Conservation (phyloP, 768 basidiomycete genomes). For the Suillus variegatus region DNA sequence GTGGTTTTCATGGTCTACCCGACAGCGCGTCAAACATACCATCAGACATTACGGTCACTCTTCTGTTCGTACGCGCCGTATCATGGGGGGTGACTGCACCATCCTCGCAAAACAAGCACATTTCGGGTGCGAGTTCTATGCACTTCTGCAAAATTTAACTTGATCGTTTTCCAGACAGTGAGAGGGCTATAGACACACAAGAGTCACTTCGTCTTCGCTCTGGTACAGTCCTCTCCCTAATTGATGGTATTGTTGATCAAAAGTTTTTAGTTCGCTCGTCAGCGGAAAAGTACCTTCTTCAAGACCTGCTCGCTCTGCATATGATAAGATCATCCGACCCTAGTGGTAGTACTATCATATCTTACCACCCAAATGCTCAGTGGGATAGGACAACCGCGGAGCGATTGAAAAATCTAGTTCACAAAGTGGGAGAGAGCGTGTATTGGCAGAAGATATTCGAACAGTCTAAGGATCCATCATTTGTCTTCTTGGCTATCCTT, state of each 20-base stretch:
- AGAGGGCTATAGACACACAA: slow-evolving; percentile 13
- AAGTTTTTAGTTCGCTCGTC: background rate
- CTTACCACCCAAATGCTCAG: slow-evolving; percentile 33
- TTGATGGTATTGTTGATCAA: background rate
- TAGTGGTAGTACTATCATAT: slow-evolving; percentile 33
- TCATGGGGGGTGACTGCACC: slow-evolving; percentile 30
- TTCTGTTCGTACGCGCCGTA: slow-evolving; percentile 44
- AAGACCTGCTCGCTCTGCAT: slow-evolving; percentile 42
- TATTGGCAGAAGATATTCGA: slow-evolving; percentile 37
- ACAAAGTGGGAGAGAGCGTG: slow-evolving; percentile 35
- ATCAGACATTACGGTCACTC: slow-evolving; percentile 49
- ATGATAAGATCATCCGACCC: slow-evolving; percentile 32
- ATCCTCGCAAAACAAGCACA: slow-evolving; percentile 19
- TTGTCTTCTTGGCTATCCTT: slow-evolving; percentile 41
- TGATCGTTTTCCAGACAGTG: slow-evolving; percentile 15
- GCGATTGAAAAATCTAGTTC: slow-evolving; percentile 29
- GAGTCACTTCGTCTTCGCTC: slow-evolving; percentile 17
- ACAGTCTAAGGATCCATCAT: slow-evolving; percentile 33
- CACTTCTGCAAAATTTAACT: background rate
- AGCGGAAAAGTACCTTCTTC: slow-evolving; percentile 29
- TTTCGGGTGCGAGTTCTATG: background rate
- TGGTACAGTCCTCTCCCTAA: slow-evolving; percentile 1
- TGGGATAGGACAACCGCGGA: slow-evolving; percentile 29
- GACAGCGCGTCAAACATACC: background rate
- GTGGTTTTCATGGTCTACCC: slow-evolving; percentile 16